Percentiles rank a stretch among this genome's conserved stretches.
phyloP scores from a whole-genome alignment of 202 grass and related monocot species.

The Bolboschoenoplectus hybrid region DNA sequence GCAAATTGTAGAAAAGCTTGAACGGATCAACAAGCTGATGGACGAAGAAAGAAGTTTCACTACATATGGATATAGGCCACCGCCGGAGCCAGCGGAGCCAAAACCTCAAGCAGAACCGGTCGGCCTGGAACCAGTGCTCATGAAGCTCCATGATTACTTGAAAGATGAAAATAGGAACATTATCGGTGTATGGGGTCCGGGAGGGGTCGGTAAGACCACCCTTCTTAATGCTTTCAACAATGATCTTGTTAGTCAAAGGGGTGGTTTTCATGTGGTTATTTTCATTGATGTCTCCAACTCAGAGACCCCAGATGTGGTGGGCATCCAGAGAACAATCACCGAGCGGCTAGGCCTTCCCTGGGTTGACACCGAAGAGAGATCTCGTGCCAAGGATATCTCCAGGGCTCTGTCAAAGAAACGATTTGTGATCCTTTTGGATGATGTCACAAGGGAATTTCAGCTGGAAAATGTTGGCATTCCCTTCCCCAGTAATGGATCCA shows the following conservation, averaged over 20 bases:
- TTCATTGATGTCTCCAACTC: conserved; percentile 59
- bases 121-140: conserved; percentile 43
- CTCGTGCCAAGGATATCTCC: conserved; percentile 44
- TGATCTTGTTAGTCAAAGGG: conserved; percentile 33
- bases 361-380: conserved; percentile 35
- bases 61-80: conserved; percentile 36
- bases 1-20: conserved; percentile 32
- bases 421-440: conserved; percentile 63
- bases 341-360: conserved; percentile 57
- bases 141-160: conserved; percentile 32
- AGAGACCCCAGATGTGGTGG: conserved; percentile 38
- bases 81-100: conserved; percentile 35
- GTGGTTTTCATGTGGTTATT: conserved; percentile 58
- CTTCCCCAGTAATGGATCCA: conserved; percentile 43
- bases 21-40: conserved; percentile 32
- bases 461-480: conserved; percentile 64
- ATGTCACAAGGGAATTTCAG: conserved; percentile 43
- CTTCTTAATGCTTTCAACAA: conserved; percentile 65
- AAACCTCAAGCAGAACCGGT: conserved; percentile 45
- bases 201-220: conserved; percentile 70
- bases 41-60: conserved; percentile 42
- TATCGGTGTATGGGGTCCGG: conserved; percentile 57
- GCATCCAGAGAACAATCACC: conserved; percentile 49
- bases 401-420: conserved; percentile 48
- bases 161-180: conserved; percentile 37